Conservation (phyloP, 805 yeast species). For the Ogataea minuta region DNA sequence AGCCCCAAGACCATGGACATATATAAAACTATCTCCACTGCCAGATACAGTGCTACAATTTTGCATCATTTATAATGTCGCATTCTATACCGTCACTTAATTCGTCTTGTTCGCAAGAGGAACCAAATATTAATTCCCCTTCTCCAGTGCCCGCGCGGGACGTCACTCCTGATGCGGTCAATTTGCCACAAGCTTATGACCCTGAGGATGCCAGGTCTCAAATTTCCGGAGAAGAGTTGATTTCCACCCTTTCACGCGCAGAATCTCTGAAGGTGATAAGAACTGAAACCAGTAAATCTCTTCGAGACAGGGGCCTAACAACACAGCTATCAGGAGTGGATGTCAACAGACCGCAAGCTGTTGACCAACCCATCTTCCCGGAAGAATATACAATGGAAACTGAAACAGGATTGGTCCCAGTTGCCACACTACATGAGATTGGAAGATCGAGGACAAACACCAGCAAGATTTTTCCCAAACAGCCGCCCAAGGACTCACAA, state of each 20-base stretch:
- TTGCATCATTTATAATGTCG: slow-evolving; percentile 9
- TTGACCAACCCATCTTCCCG: slow-evolving; percentile 75
- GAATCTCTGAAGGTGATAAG: slow-evolving; percentile 43
- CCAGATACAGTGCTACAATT: too few relatives aligned
- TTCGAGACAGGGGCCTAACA: slow-evolving; percentile 60
- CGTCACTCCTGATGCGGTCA: slow-evolving; percentile 16
- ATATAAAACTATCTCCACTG: background rate
- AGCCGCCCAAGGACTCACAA: slow-evolving; percentile 26
- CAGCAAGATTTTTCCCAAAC: slow-evolving; percentile 21
- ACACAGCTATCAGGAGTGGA: slow-evolving; percentile 54
- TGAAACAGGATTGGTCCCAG: slow-evolving; percentile 83
- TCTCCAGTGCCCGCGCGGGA: background rate
- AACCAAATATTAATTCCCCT: slow-evolving; percentile 2
- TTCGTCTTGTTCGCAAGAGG: slow-evolving; percentile 21
- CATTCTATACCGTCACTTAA: slow-evolving; percentile 18
- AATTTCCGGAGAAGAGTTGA: slow-evolving; percentile 33
- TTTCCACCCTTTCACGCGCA: slow-evolving; percentile 30
- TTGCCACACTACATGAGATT: slow-evolving; percentile 61
- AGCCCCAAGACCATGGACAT: slow-evolving; percentile 3
- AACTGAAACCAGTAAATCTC: slow-evolving; percentile 74
- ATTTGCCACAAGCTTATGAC: slow-evolving; percentile 39
- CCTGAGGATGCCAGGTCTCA: slow-evolving; percentile 50
- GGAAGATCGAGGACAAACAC: slow-evolving; percentile 47
- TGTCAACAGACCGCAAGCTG: slow-evolving; percentile 50
- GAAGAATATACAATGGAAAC: slow-evolving; percentile 92